These are phyloP conservation scores for Fusarium praegraminearum DNA, from an alignment of 2,329 filamentous ascomycete genomes.

Conservation along the genomic window DNA sequence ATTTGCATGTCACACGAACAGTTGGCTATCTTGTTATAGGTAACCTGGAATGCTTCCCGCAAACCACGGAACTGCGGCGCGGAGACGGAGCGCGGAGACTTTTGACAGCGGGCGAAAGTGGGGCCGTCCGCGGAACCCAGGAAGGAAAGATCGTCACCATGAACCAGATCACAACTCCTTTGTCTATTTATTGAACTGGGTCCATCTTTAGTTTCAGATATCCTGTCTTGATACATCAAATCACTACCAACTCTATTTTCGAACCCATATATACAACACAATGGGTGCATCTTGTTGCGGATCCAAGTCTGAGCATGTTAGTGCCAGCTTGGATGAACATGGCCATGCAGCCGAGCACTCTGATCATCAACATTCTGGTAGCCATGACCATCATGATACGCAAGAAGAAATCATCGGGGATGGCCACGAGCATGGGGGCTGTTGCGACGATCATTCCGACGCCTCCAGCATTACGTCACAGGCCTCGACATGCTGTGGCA, in stretches of 20 bases:
- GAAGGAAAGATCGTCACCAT: neutral
- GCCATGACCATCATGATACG: neutral
- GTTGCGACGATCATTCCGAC: neutral
- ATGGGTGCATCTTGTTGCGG: constrained; percentile 21
- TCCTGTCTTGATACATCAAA: fast-evolving
- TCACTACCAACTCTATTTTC: fast-evolving
- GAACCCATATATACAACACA: fast-evolving
- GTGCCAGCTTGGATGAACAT: neutral
- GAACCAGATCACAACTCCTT: neutral
- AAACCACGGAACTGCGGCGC: constrained; percentile 2
- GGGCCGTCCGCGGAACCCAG: constrained; percentile 4
- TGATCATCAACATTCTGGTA: fast-evolving
- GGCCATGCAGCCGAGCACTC: fast-evolving
- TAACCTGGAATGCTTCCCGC: neutral
- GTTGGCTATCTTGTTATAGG: neutral
- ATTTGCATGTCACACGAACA: neutral
- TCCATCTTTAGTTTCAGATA: fast-evolving
- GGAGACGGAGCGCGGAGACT: constrained; percentile 23
- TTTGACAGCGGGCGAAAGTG: neutral
- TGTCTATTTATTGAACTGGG: neutral
- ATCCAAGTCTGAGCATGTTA: neutral
- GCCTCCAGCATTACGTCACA: neutral
- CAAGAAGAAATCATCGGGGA: fast-evolving
- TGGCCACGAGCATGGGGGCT: neutral
- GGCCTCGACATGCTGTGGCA: constrained; percentile 11